Percentiles rank a stretch among this genome's conserved stretches.
These are phyloP conservation scores for Suhomyces pyralidae DNA, from an alignment of 805 yeast genomes.

Conservation along the genomic window DNA sequence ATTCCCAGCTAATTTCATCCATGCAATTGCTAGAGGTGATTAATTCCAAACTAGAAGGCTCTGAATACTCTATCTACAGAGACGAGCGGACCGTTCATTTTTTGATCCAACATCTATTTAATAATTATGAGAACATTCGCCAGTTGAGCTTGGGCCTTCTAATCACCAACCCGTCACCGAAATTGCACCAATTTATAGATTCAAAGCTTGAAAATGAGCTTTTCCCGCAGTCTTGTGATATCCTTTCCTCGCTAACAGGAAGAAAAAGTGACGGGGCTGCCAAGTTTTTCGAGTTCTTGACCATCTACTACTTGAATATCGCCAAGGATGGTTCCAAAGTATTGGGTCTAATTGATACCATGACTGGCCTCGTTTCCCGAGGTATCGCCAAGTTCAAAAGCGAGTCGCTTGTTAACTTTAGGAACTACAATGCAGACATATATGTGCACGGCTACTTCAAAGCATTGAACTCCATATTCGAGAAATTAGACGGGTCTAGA, in stretches of 20 bases:
- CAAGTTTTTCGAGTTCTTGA: constrained; percentile 53
- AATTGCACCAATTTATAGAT: not conserved
- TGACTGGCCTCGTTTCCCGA: not conserved
- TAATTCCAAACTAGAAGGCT: constrained; percentile 10
- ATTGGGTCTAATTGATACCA: not conserved
- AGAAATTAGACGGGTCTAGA: not conserved
- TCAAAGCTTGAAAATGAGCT: not conserved
- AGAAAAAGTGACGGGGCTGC: constrained; percentile 82
- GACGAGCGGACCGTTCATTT: constrained; percentile 37
- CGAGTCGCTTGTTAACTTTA: not conserved
- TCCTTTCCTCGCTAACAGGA: constrained; percentile 44
- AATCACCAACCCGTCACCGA: constrained; percentile 19
- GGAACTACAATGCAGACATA: not conserved
- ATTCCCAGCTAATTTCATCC: constrained; percentile 28
- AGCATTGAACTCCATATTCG: constrained; percentile 48
- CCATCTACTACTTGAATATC: constrained; percentile 11
- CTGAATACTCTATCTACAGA: constrained; percentile 42
- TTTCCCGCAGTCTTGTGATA: constrained; percentile 1
- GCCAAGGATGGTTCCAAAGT: not conserved
- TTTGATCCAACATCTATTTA: constrained; percentile 59
- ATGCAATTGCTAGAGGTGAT: constrained; percentile 14
- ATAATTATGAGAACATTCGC: constrained; percentile 79
- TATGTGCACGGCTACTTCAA: constrained; percentile 67
- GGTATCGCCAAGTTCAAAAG: not conserved
- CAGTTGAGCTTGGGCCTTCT: constrained; percentile 46